phyloP scores from a whole-genome alignment of 148 eudicot genomes.

The Gaultheria prostrata region DNA sequence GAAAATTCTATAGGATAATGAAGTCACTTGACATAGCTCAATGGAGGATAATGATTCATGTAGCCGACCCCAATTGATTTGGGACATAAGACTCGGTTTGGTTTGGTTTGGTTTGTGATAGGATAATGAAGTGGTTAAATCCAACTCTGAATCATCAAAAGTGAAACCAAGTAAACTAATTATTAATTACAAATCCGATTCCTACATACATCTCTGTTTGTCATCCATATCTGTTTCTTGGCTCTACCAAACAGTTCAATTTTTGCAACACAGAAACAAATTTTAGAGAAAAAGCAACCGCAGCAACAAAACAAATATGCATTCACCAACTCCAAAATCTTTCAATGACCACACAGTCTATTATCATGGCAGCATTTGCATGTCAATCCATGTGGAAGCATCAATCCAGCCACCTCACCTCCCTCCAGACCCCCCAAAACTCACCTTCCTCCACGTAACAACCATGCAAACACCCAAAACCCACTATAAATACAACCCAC shows the following conservation, averaged over 20 bases:
- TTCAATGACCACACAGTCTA: not conserved
- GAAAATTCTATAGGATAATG: no score
- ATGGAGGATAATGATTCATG: no score
- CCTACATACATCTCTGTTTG: no score
- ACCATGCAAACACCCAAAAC: slow-evolving; percentile 14
- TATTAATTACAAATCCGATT: no score
- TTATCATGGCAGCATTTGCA: slow-evolving; percentile 8
- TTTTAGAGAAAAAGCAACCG: no score
- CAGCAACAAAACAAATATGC: not conserved
- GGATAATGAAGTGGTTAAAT: no score
- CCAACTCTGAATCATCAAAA: no score
- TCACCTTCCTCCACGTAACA: slow-evolving; percentile 17
- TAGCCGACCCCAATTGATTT: no score
- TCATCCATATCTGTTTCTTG: not conserved
- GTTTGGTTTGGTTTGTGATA: no score
- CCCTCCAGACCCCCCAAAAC: not conserved
- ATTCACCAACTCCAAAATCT: not conserved
- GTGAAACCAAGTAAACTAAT: no score
- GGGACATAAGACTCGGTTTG: no score
- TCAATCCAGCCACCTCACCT: not conserved
- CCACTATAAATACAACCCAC: slow-evolving; percentile 18
- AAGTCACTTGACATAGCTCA: no score
- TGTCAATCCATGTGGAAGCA: slow-evolving; percentile 13
- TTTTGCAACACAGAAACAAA: not conserved
- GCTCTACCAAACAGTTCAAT: not conserved